A percentile compares a stretch with the other conserved stretches of the same genome.
Conservation (phyloP, 2,329 filamentous ascomycete genomes). For the Xylariomycetidae sp. region DNA sequence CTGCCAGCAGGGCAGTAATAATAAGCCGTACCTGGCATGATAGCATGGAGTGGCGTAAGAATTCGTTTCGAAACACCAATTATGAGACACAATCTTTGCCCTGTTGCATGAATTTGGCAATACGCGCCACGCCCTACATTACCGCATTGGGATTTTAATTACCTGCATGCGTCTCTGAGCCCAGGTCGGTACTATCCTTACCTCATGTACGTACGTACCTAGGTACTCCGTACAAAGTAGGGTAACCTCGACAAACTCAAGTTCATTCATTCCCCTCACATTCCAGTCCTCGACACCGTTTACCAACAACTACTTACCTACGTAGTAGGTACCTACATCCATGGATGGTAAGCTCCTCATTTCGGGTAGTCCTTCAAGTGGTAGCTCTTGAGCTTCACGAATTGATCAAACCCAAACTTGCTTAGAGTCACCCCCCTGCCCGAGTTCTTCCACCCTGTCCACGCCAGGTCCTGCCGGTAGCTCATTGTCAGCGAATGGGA, state of each 20-base stretch:
- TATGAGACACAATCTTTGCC: conserved; percentile 16
- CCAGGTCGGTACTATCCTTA: too few relatives aligned
- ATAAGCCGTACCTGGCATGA: too few relatives aligned
- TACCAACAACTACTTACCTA: too few relatives aligned
- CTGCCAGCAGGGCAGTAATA: too few relatives aligned
- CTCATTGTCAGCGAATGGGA: too few relatives aligned
- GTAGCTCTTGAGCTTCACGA: conserved; percentile 93
- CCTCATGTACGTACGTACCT: too few relatives aligned
- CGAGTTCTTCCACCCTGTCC: conserved; percentile 97
- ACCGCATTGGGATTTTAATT: conserved; percentile 7
- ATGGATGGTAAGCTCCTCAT: conserved; percentile 27
- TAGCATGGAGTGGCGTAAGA: conserved; percentile 10
- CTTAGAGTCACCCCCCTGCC: conserved; percentile 88
- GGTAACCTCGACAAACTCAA: too few relatives aligned
- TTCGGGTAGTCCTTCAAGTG: conserved; percentile 81
- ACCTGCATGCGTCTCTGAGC: conserved; percentile 3
- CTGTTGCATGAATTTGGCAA: conserved; percentile 11
- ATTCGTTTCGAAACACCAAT: conserved; percentile 16
- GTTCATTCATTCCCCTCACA: not conserved
- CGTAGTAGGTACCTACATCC: conserved; percentile 1
- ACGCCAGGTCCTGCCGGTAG: conserved; percentile 87
- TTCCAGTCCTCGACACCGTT: not conserved
- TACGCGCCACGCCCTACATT: conserved; percentile 6
- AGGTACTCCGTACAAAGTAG: too few relatives aligned
- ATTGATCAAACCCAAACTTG: conserved; percentile 89